Conservation (phyloP, 2,329 filamentous ascomycete species). For the Bipolaris zeicola region DNA sequence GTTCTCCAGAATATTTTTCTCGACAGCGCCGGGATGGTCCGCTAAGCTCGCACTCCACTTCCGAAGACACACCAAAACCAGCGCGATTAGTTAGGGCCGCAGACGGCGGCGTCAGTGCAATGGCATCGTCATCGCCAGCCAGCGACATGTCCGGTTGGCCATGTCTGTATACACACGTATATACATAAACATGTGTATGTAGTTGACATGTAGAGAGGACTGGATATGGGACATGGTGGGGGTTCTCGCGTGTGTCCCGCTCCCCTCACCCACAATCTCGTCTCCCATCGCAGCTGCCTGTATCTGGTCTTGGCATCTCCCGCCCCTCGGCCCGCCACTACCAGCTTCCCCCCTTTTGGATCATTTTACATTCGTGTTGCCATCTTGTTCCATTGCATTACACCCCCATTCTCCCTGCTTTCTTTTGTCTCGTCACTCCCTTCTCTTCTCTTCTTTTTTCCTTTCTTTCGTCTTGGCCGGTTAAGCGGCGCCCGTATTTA, state of each 20-base stretch:
- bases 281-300: neutral
- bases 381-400: too few species aligned
- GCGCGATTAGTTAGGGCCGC: slow-evolving; percentile 4
- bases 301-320: neutral
- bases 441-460: slow-evolving; percentile 16
- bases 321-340: neutral
- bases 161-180: neutral
- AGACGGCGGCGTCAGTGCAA: slow-evolving; percentile 6
- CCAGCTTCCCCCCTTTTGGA: neutral
- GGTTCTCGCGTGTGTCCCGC: neutral
- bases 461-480: slow-evolving; percentile 18
- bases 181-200: neutral
- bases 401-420: too few species aligned
- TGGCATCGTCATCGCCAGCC: neutral
- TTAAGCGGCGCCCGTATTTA: slow-evolving; percentile 14
- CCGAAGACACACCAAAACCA: slow-evolving; percentile 13
- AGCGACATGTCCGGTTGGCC: neutral
- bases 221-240: neutral
- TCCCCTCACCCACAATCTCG: neutral
- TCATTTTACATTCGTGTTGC: neutral
- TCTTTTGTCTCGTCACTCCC: neutral
- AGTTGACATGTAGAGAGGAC: neutral
- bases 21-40: slow-evolving; percentile 26
- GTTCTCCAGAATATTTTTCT: slow-evolving; percentile 39
- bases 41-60: slow-evolving; percentile 25